A percentile compares a stretch with the other conserved stretches of the same genome.
Conservation (phyloP, 805 yeast species). For the Wickerhamomyces chambardii region DNA sequence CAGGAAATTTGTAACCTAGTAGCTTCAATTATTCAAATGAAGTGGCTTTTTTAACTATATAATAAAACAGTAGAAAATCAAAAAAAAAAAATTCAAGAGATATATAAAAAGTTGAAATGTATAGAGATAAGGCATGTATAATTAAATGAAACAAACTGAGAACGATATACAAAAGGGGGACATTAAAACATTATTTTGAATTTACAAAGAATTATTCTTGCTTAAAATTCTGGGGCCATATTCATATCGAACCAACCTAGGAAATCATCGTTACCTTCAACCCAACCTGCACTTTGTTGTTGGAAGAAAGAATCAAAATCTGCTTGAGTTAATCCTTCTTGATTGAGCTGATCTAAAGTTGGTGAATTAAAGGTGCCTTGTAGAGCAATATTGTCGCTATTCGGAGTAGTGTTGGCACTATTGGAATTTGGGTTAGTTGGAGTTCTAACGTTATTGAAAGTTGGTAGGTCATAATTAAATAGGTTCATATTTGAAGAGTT, state of each 20-base stretch:
- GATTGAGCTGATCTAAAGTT: background rate
- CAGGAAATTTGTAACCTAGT: no score
- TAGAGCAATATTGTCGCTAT: no score
- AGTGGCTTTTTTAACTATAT: no score
- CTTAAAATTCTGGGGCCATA: constrained; percentile 52
- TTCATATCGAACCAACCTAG: constrained; percentile 91
- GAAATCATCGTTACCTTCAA: constrained; percentile 81
- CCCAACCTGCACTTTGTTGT: constrained; percentile 81
- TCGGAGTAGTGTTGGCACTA: background rate
- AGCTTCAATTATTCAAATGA: no score
- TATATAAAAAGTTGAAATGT: no score
- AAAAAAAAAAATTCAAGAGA: no score
- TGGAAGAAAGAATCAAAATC: constrained; percentile 57
- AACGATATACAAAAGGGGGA: no score
- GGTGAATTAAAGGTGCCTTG: background rate
- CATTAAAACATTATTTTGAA: no score
- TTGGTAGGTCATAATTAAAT: constrained; percentile 4
- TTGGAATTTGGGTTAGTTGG: constrained; percentile 1
- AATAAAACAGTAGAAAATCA: no score
- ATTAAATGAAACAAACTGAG: no score
- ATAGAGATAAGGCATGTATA: no score
- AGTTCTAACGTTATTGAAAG: constrained; percentile 5
- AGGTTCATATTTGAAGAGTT: background rate
- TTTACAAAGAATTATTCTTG: no score
- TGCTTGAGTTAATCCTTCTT: constrained; percentile 15